These are phyloP conservation scores for Penicillium waksmanii DNA, from an alignment of 495 filamentous ascomycete species.

Conservation along the genomic window DNA sequence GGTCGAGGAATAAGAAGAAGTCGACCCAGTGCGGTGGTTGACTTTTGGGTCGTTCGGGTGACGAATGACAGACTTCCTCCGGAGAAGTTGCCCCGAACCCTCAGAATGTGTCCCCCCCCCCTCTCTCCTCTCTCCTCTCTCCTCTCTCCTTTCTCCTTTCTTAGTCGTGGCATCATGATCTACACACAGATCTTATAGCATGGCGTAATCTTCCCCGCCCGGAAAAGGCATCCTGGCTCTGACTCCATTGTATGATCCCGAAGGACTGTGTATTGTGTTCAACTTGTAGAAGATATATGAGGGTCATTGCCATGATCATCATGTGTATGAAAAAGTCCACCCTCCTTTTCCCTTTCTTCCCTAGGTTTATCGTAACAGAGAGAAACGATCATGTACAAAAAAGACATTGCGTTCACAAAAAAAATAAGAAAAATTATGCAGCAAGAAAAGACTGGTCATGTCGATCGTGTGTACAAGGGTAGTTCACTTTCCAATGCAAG, in stretches of 20 bases:
- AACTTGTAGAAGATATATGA: too few relatives aligned
- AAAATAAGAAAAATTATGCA: constrained; percentile 23
- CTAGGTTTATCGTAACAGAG: constrained; percentile 5
- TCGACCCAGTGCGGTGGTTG: constrained; percentile 1
- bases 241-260: constrained; percentile 1
- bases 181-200: constrained; percentile 6
- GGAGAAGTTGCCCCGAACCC: too few relatives aligned
- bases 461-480: constrained; percentile 29
- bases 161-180: constrained; percentile 15
- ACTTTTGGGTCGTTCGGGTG: background rate
- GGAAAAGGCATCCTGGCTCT: constrained; percentile 10
- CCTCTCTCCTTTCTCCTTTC: too few relatives aligned
- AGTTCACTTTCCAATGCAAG: constrained; percentile 15
- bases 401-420: constrained; percentile 1
- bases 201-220: constrained; percentile 18
- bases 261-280: background rate
- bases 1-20: constrained; percentile 8
- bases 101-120: too few relatives aligned
- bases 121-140: too few relatives aligned
- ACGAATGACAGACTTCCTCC: background rate
- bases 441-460: constrained; percentile 23
- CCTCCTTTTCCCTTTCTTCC: background rate
- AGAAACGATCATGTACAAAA: constrained; percentile 22
- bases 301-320: too few relatives aligned
- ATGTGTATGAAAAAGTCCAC: too few relatives aligned